A percentile compares a stretch with the other conserved stretches of the same genome.
These are phyloP conservation scores for Fraxinus angustifolia DNA, from an alignment of 305 asterid species.

Conservation along the genomic window DNA sequence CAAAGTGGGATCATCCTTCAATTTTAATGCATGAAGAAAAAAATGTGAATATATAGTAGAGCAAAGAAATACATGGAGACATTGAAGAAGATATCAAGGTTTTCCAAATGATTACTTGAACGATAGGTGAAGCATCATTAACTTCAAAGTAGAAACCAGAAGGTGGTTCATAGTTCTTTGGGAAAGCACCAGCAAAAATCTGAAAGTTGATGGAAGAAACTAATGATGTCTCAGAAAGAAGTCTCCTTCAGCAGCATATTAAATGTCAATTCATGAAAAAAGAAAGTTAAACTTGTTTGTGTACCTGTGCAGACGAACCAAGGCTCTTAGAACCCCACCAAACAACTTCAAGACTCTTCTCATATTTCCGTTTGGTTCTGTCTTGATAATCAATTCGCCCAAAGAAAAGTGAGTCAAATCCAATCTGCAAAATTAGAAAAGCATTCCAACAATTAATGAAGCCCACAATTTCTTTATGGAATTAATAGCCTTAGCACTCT, in stretches of 20 bases:
- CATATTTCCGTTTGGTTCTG: conserved; percentile 72
- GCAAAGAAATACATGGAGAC: neutral
- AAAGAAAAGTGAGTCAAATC: conserved; percentile 91
- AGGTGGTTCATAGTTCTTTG: conserved; percentile 69
- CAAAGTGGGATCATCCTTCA: conserved; percentile 41
- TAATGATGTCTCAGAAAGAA: neutral
- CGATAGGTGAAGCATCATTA: conserved; percentile 50
- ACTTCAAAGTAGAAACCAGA: conserved; percentile 62
- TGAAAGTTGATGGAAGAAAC: conserved; percentile 24
- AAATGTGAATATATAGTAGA: neutral
- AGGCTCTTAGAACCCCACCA: conserved; percentile 88
- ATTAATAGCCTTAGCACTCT: conserved; percentile 31
- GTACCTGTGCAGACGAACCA: conserved; percentile 83
- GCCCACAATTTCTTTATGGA: neutral
- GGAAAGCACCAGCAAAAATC: conserved; percentile 77
- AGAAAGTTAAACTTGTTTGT: neutral
- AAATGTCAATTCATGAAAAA: neutral
- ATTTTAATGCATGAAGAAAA: conserved; percentile 20
- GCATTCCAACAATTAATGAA: neutral
- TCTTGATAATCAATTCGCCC: conserved; percentile 98
- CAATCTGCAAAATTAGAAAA: conserved; percentile 39
- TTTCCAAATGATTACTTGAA: conserved; percentile 44
- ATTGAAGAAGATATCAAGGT: conserved; percentile 1
- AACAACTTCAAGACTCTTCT: conserved; percentile 83
- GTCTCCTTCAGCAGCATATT: neutral